Percentiles rank a stretch among this genome's conserved stretches.
Conservation (phyloP, 345 rosid genomes). For the Jatropha curcas region DNA sequence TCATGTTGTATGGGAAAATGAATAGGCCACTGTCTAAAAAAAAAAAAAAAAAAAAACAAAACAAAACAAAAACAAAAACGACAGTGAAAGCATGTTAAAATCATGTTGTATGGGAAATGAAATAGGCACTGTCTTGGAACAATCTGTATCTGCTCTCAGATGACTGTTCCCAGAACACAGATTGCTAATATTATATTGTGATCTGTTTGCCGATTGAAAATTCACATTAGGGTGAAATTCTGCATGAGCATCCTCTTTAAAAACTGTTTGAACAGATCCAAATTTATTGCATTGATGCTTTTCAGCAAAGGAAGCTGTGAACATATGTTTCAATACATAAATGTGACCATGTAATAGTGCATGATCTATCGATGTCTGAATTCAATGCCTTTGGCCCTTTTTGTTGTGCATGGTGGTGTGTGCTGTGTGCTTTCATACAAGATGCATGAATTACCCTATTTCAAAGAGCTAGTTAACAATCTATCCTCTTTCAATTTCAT, state of each 20-base stretch:
- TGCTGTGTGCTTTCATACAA: neutral
- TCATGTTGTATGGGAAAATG: neutral
- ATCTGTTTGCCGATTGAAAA: neutral
- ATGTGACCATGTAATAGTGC: too few relatives aligned
- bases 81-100: neutral
- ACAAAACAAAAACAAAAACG: too few relatives aligned
- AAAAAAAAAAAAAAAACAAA: too few relatives aligned
- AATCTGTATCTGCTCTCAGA: constrained; percentile 3
- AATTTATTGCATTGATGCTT: neutral
- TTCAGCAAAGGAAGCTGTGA: neutral
- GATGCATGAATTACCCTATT: neutral
- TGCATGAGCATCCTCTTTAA: neutral
- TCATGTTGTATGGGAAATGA: neutral
- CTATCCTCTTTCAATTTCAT: neutral
- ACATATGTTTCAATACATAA: neutral
- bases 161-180: neutral
- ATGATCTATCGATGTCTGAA: too few relatives aligned
- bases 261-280: neutral
- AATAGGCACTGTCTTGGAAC: neutral
- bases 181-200: neutral
- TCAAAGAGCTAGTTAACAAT: neutral
- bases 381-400: too few relatives aligned
- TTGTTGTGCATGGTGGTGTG: neutral
- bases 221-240: neutral
- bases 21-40: neutral